Percentiles rank a stretch among this genome's conserved stretches.
These are phyloP conservation scores for Rhododendron ferrugineum DNA, from an alignment of 148 eudicot genomes.

Conservation along the genomic window DNA sequence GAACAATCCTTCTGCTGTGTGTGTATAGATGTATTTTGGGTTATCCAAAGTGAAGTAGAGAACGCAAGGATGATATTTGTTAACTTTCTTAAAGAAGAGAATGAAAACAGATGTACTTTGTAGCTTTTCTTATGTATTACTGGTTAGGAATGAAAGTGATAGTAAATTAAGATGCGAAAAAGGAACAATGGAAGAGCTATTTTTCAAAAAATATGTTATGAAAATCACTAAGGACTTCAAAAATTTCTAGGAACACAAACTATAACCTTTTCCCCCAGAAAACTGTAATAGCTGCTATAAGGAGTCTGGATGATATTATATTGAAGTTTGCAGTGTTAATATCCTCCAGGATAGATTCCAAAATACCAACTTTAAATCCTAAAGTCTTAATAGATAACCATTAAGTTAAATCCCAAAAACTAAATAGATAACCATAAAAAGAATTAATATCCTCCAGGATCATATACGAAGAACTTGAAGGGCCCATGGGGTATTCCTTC, in stretches of 20 bases:
- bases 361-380: too few species aligned
- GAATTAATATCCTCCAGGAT: too few species aligned
- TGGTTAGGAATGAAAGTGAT: background rate
- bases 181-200: background rate
- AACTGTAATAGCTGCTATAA: background rate
- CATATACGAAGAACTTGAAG: too few species aligned
- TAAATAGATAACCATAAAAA: too few species aligned
- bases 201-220: background rate
- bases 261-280: background rate
- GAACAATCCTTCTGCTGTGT: background rate
- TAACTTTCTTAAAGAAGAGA: background rate
- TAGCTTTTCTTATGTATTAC: background rate
- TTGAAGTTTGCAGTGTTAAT: background rate
- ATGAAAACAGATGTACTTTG: background rate
- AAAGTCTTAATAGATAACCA: too few species aligned
- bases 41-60: background rate
- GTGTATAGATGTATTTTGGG: background rate
- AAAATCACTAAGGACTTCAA: background rate
- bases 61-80: background rate
- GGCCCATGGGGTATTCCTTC: too few species aligned
- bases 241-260: background rate
- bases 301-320: background rate
- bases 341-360: too few species aligned
- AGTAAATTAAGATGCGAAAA: background rate
- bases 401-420: too few species aligned